Evolutionary conservation across 345 rosid genomes (phyloP).

Genomic region (Balakata baccata): DNA sequence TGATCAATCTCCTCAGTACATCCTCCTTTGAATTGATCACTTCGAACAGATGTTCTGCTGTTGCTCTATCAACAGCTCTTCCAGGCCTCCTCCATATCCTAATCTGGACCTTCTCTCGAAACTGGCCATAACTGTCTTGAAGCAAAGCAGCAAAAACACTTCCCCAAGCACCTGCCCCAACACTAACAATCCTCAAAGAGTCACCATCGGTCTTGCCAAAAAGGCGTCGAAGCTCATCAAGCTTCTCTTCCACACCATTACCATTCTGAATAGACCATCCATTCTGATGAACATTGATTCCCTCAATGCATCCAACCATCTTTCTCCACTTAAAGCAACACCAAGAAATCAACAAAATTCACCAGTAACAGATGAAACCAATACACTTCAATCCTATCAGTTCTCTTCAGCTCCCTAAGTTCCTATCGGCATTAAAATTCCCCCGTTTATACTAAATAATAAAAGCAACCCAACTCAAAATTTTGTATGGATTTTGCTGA

Average conservation of each 20-base stretch:
- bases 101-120: conserved; percentile 81
- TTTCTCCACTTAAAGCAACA: conserved; percentile 15
- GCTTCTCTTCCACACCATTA: conserved; percentile 66
- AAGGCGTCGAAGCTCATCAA: conserved; percentile 67
- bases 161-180: conserved; percentile 99
- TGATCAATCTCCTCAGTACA: conserved; percentile 80
- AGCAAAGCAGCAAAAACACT: conserved; percentile 87
- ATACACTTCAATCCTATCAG: conserved; percentile 8
- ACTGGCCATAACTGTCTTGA: conserved; percentile 79
- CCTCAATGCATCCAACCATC: conserved; percentile 61
- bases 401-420: not conserved
- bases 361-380: conserved; percentile 15
- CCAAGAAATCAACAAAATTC: not conserved
- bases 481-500: conserved; percentile 18
- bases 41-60: conserved; percentile 92
- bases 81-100: conserved; percentile 96
- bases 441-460: conserved; percentile 8
- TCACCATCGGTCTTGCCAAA: conserved; percentile 76
- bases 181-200: conserved; percentile 79
- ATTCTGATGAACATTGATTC: conserved; percentile 15
- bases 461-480: conserved; percentile 20
- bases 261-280: conserved; percentile 37
- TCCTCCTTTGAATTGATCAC: conserved; percentile 95
- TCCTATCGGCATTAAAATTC: not conserved
- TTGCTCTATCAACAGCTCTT: conserved; percentile 59